Base-by-base conservation (phyloP, 352 stramenopile species). In the Albugo candida region DNA sequence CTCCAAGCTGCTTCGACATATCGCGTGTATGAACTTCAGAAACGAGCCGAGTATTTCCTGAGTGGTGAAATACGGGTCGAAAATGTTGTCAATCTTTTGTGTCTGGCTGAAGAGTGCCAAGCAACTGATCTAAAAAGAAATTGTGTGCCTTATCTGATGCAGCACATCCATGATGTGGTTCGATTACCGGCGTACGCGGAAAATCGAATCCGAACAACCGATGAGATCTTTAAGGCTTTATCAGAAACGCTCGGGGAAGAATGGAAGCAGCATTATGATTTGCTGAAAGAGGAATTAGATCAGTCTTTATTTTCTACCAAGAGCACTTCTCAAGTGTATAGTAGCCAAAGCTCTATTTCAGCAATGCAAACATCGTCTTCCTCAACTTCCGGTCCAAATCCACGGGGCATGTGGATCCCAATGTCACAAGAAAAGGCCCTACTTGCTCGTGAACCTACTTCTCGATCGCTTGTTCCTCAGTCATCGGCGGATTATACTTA, bases 111-210 rank as follows among this genome's bases (percentile, higher is more conserved):
- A 38, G 69, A 85, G 51, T 89, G 74, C 58, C 62, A 75, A 17
- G 79, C 79, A 12, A 52, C 68, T 14, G 77, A 92, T 51, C 54
- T 92, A 40, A 87, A 88, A 63, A 80, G 80, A 31, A 87, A 85
- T 48, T 88, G 75, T 40, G 63, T 92, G 45, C 71, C 79, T 36
- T 92, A 84, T 51, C 58, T 92, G 43, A 80, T 92, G 64, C 70
- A 68, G 18, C 76, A 89, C 60, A 89, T 92, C 45, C 78, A 87
- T 52, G 74, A 84, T 21, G 61, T 92, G 2, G 79, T 88, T 35
- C 70, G 74, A 2, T 54, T 92, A 5, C 66, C 71, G 38, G 75
- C 73, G 20, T 92, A 73, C 48, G 60, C 65, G 19, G 66, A 81
- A 38, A 72, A 89, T 51, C 80, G 76, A 53, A 68, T 89, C 54